Base-by-base conservation (phyloP, 176 grass and related monocot genomes). In the Carex pumila region DNA sequence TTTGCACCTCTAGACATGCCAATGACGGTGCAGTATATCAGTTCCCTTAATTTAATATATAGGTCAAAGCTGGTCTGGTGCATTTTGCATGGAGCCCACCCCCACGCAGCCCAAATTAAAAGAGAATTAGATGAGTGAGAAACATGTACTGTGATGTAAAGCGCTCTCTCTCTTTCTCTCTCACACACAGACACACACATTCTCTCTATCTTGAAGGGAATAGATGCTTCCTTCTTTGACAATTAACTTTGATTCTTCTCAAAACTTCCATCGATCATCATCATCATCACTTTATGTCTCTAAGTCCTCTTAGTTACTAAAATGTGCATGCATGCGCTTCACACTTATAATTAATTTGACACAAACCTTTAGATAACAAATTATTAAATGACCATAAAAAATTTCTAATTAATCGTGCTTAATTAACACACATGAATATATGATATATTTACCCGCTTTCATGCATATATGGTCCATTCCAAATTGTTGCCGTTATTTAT, bases 241-340 rank as follows among this genome's bases (percentile, higher is more conserved):
- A 93, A 91, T 99, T 95, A 91, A 99, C 89, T 87, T 87, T 90
- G 85, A 95, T 95, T 95, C 91, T 90, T 93, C 88, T 87, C 87
- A 91, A 93, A 80, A 83, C 89, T 94, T 92, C 90, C 63, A 56
- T 75, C 90, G 61, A 83, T 83, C 75, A 77, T 41, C 37, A 39
- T 45, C 43, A 8, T 21, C 19, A 65, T 17, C 22, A 53, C 8
- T 47, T 56, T 41, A 17, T 62, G 32, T 81, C 54, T 37, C 57
- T 6, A 77, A 56, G 47, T 18, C 13, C 25, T 53, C 50, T 54
- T 31, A 50, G 5, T 53, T 30, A 54, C 3, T 62, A 25, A 62
- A 50, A 39, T 39, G 0, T 39, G 37, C 37, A 39, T 39, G 47
- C 10, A 50, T 17, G 17, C 57, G 17, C 57, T 60, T 60, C 57